Conservation (phyloP, 75 land plant species). For the Selaginella tamariscina region DNA sequence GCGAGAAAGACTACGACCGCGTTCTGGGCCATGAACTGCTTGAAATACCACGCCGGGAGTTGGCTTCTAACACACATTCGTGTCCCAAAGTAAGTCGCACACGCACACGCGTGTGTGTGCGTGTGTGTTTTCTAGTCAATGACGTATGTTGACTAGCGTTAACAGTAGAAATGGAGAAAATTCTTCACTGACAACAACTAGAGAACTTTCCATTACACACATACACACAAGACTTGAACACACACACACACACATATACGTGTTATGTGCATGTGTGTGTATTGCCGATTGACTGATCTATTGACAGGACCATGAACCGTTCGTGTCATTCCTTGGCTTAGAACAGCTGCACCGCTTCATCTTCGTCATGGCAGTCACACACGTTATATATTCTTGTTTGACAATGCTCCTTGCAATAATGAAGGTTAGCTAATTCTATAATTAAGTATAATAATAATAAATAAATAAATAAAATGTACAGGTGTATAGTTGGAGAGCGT, state of each 20-base stretch:
- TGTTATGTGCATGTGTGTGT: neutral
- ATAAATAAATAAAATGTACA: too few relatives aligned
- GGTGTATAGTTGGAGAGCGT: conserved; percentile 2
- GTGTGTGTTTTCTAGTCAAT: too few relatives aligned
- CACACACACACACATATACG: too few relatives aligned
- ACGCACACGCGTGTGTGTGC: too few relatives aligned
- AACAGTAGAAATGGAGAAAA: neutral
- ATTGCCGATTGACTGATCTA: neutral
- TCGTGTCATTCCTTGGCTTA: conserved; percentile 4
- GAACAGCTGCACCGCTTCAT: conserved; percentile 11
- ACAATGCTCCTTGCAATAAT: conserved; percentile 1
- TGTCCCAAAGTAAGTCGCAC: neutral
- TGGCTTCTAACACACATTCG: neutral
- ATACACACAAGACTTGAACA: too few relatives aligned
- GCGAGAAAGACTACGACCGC: neutral
- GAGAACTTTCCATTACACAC: too few relatives aligned
- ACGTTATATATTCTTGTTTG: conserved; percentile 4
- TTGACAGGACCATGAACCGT: neutral
- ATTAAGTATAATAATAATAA: too few relatives aligned
- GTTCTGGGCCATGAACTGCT: neutral
- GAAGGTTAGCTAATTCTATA: conserved; percentile 9
- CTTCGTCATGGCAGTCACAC: conserved; percentile 4
- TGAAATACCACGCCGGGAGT: neutral
- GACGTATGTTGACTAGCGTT: too few relatives aligned
- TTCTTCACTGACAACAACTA: too few relatives aligned